These are phyloP conservation scores for Penicillium alfredii DNA, from an alignment of 495 filamentous ascomycete species.

Conservation along the genomic window DNA sequence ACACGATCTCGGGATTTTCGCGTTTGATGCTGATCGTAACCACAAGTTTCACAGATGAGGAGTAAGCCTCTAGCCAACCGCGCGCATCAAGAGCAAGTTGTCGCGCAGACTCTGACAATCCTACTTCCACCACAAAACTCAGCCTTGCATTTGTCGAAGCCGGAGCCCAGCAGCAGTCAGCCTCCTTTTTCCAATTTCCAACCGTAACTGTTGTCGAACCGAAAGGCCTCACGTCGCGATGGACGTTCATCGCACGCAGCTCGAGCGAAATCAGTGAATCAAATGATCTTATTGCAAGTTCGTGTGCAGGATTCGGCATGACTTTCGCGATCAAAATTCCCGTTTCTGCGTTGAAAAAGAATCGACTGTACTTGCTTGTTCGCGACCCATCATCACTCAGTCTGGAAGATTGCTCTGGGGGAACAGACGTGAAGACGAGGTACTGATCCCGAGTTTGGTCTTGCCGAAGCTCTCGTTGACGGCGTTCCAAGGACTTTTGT, in stretches of 20 bases:
- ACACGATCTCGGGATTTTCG: slow-evolving; percentile 14
- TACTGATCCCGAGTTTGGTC: slow-evolving; percentile 19
- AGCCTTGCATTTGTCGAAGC: slow-evolving; percentile 6
- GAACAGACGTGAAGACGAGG: slow-evolving; percentile 16
- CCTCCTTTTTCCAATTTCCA: slow-evolving; percentile 19
- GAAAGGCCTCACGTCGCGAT: slow-evolving; percentile 12
- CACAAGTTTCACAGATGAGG: slow-evolving; percentile 17
- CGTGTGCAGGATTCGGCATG: slow-evolving; percentile 12
- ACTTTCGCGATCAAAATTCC: slow-evolving; percentile 17
- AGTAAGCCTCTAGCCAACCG: slow-evolving; percentile 17
- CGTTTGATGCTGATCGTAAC: slow-evolving; percentile 16
- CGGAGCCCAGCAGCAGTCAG: slow-evolving; percentile 18
- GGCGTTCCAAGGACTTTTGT: slow-evolving; percentile 11
- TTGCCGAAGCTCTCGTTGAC: slow-evolving; percentile 15
- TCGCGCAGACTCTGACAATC: slow-evolving; percentile 16
- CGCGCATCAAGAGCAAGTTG: slow-evolving; percentile 18
- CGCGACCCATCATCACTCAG: slow-evolving; percentile 17
- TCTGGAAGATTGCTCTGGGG: slow-evolving; percentile 11
- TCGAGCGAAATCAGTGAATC: slow-evolving; percentile 11
- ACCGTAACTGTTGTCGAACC: slow-evolving; percentile 14
- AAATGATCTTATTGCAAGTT: slow-evolving; percentile 15
- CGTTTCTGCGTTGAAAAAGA: slow-evolving; percentile 16
- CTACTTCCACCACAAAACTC: slow-evolving; percentile 17
- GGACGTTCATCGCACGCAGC: slow-evolving; percentile 13
- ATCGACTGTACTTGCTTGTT: slow-evolving; percentile 19